These are phyloP conservation scores for Microbotryum silenes-acaulis DNA, from an alignment of 1,284 basidiomycete species.

Conservation along the genomic window DNA sequence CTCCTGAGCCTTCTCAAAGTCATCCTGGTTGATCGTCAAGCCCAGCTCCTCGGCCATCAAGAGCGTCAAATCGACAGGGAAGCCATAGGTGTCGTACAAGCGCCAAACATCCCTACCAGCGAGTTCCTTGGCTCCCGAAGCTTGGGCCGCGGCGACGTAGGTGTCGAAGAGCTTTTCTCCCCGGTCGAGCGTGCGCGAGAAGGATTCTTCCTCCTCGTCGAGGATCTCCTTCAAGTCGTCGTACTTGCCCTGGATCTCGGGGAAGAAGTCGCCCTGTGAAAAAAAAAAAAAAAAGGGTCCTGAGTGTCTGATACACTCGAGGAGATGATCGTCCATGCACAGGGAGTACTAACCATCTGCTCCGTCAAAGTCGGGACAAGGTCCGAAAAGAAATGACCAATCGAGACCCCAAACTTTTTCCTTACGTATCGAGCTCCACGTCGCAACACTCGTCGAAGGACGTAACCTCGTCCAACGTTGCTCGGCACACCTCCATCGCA, in stretches of 20 bases:
- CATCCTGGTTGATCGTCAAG: conserved; percentile 73
- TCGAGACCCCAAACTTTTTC: conserved; percentile 89
- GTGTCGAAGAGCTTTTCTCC: conserved; percentile 95
- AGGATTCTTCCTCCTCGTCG: conserved; percentile 95
- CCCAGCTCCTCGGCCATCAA: conserved; percentile 96
- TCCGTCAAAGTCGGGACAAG: conserved; percentile 83
- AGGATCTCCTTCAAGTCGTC: conserved; percentile 89
- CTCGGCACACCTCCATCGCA: conserved; percentile 94
- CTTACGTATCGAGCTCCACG: conserved; percentile 89
- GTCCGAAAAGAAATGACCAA: conserved; percentile 91
- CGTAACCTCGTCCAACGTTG: conserved; percentile 93
- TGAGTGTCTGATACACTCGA: background rate
- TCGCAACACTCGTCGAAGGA: conserved; percentile 82
- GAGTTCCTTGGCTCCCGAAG: conserved; percentile 60
- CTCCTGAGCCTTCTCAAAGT: conserved; percentile 83
- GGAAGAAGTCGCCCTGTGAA: conserved; percentile 75
- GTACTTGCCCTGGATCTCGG: conserved; percentile 78
- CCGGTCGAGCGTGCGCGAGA: conserved; percentile 89
- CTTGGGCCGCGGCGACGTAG: conserved; percentile 65
- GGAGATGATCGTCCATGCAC: background rate
- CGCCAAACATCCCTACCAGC: conserved; percentile 92
- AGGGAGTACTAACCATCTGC: conserved; percentile 58
- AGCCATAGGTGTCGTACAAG: conserved; percentile 96
- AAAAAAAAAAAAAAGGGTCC: background rate
- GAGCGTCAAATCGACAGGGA: conserved; percentile 92